These are phyloP conservation scores for Fraxinus americana DNA, from an alignment of 257 asterid genomes.

Conservation along the genomic window DNA sequence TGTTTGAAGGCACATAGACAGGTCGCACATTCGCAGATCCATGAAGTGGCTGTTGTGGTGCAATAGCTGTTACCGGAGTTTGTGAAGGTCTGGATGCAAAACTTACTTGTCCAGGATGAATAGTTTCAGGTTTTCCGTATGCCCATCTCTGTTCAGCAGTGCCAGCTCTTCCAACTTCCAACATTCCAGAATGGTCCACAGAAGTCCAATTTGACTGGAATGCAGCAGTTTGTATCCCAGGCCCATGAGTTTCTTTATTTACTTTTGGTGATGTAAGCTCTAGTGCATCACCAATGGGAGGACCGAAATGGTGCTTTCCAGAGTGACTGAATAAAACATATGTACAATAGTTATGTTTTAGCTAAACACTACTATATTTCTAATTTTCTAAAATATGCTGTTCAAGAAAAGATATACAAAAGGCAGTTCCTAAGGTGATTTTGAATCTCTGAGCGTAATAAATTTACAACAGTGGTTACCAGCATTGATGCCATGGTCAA, in stretches of 20 bases:
- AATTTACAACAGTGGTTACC: background rate
- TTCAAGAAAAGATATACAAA: slow-evolving; percentile 6
- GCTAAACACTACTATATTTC: background rate
- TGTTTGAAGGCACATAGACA: slow-evolving; percentile 61
- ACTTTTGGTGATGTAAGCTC: slow-evolving; percentile 78
- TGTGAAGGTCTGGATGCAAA: slow-evolving; percentile 44
- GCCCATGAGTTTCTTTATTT: slow-evolving; percentile 61
- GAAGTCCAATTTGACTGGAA: slow-evolving; percentile 67
- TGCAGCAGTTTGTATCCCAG: slow-evolving; percentile 45
- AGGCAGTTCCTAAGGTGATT: slow-evolving; percentile 2
- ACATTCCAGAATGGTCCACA: slow-evolving; percentile 42
- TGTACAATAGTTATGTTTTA: slow-evolving; percentile 27
- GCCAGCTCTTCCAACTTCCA: slow-evolving; percentile 50
- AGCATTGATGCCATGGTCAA: background rate
- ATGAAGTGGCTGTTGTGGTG: slow-evolving; percentile 63
- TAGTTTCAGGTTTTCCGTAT: slow-evolving; percentile 50
- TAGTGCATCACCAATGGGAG: slow-evolving; percentile 43
- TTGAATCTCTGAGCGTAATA: background rate
- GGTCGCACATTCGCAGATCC: slow-evolving; percentile 56
- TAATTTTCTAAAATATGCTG: background rate
- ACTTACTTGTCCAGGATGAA: slow-evolving; percentile 52
- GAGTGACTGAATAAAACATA: slow-evolving; percentile 50
- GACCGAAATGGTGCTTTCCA: slow-evolving; percentile 43
- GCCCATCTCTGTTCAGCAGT: slow-evolving; percentile 44
- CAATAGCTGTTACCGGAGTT: slow-evolving; percentile 48